phyloP scores from a whole-genome alignment of 495 filamentous ascomycete genomes.

The Xylaria flabelliformis region DNA sequence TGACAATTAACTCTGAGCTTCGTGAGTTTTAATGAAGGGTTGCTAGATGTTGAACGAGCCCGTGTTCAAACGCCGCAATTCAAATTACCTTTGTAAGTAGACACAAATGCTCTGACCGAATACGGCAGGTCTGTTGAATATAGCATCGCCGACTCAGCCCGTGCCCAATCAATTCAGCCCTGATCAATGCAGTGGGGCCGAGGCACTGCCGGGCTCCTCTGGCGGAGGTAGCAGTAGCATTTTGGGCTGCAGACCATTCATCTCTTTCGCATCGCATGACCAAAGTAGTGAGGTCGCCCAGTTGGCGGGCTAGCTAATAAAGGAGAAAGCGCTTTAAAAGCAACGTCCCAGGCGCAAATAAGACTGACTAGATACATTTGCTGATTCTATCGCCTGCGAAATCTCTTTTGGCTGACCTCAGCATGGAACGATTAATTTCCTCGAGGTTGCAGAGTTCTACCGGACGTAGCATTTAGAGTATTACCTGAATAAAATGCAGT shows the following conservation, averaged over 20 bases:
- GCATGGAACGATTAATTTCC: constrained; percentile 11
- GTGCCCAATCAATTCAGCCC: constrained; percentile 14
- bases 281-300: background rate
- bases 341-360: background rate
- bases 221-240: background rate
- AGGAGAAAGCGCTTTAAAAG: background rate
- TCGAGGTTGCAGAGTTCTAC: background rate
- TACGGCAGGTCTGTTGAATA: constrained; percentile 18
- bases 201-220: constrained; percentile 13
- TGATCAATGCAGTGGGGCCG: constrained; percentile 9
- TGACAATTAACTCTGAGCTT: background rate
- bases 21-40: background rate
- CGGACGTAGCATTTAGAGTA: background rate
- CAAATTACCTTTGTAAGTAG: background rate
- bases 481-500: background rate
- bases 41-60: background rate
- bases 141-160: constrained; percentile 4
- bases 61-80: background rate
- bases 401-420: constrained; percentile 14
- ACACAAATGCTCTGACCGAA: background rate
- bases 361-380: background rate
- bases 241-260: constrained; percentile 9
- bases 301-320: background rate
- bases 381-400: background rate
- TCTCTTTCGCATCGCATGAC: background rate